A percentile compares a stretch with the other conserved stretches of the same genome.
These are phyloP conservation scores for Alternaria viburni DNA, from an alignment of 2,329 filamentous ascomycete species.

Conservation along the genomic window DNA sequence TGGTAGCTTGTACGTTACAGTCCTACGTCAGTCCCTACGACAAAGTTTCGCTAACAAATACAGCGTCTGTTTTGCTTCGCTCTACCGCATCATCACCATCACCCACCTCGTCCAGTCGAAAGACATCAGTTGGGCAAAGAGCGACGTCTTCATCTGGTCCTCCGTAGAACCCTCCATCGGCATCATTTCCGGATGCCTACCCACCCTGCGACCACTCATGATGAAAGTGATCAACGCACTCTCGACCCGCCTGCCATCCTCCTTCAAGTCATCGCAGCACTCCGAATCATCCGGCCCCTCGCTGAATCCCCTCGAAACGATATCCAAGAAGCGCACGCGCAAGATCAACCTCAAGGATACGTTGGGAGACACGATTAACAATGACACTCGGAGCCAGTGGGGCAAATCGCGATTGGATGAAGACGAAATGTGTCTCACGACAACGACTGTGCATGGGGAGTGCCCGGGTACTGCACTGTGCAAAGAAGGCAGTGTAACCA, in stretches of 20 bases:
- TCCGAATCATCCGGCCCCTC: slow-evolving; percentile 8
- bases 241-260: slow-evolving; percentile 18
- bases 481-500: not conserved
- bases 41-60: not conserved
- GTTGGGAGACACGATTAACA: slow-evolving; percentile 14
- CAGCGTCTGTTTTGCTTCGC: slow-evolving; percentile 28
- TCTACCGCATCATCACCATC: slow-evolving; percentile 36
- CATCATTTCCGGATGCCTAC: slow-evolving; percentile 36
- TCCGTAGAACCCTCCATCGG: slow-evolving; percentile 33
- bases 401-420: slow-evolving; percentile 25
- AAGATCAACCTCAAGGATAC: slow-evolving; percentile 23
- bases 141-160: slow-evolving; percentile 39
- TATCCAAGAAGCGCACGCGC: slow-evolving; percentile 29
- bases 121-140: slow-evolving; percentile 37
- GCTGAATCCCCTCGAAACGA: slow-evolving; percentile 26
- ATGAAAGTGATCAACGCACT: slow-evolving; percentile 15
- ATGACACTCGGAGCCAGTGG: slow-evolving; percentile 10
- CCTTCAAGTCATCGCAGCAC: slow-evolving; percentile 11
- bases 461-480: not conserved
- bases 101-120: slow-evolving; percentile 20
- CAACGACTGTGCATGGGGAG: slow-evolving; percentile 16
- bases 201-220: slow-evolving; percentile 29
- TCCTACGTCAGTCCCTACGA: too few species aligned
- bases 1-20: slow-evolving; percentile 26
- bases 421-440: slow-evolving; percentile 30